Base-by-base conservation (phyloP, 768 basidiomycete genomes). In the Lyophyllum atratum region DNA sequence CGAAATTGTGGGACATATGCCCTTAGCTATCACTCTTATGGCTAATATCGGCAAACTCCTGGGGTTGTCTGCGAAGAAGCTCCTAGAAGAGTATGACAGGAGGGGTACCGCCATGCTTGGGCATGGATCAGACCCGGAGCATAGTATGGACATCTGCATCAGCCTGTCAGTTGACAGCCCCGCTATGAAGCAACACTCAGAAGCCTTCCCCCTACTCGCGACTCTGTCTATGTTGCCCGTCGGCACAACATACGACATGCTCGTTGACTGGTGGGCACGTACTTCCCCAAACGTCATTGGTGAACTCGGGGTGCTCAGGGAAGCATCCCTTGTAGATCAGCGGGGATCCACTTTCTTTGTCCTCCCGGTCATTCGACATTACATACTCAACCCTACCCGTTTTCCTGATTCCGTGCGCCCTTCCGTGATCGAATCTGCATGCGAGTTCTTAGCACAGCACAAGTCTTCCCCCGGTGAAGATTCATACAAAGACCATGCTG, bases 11-110 rank as follows among this genome's bases (percentile, higher is more conserved):
- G 72, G 64, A 12, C 46, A 64, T 47, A 64, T 75, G 55, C 73
- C 74, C 37, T 59, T 72, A 45, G 74, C 73, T 2, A 64, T 76
- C 44, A 70, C 67, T 17, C 66, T 76, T 4, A 64, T 75, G 64
- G 74, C 74, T 7, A 64, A 64, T n/a, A 14, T 50, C 1, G 60
- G 42, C 17, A 58, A 58, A 31, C 26, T 29, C 15, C 49, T 54
- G 4, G 21, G 24, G 0, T 40, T 34, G 4, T 26, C 34, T 4
- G 56, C 56, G 1, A 33, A 26, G 9, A 31, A 37, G n/a, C 49
- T 61, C 7, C 17, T 55, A 37, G 4, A 48, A 17, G 37, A 46
- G 40, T 63, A 55, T 44, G 9, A 44, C 4, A 52, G 19, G 28
- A 4, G 37, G 6, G 49, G 55, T 2, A 56, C 58, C 10, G 17